Evolutionary conservation across 495 filamentous ascomycete species (phyloP), one percentile per base, ranked within the genome.

Genomic region (Neurospora hispaniola): DNA sequence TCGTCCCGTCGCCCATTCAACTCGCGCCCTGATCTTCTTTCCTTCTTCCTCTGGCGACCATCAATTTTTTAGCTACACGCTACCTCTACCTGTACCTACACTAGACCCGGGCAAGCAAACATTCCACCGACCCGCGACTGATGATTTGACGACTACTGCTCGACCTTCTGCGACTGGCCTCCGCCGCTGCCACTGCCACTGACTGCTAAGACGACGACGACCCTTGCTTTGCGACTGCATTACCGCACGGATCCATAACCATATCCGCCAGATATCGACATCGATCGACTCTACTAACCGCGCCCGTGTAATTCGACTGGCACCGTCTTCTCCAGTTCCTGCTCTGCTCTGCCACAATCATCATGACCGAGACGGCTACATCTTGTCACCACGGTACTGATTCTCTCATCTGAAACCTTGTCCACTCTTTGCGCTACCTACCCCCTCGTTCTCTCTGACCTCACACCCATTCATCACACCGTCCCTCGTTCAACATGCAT

Each of bases 351-450:
- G 38, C 68, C 69, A 72, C 76, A 39, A 93, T 93, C 90, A 90
- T 90, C 77, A 91, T 90, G 79, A 85, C 88, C 76, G 91, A 90
- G 80, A 83, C 89, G 72, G 85, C 90, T 69, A 78, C 54, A 35
- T 66, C 89, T 43, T 83, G 89, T 81, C 83, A 89, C 73, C 87
- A 89, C 81, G 91, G 92, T 93, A 88, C 48, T 69, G 69, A 42
- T 43, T 70, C 71, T 74, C 73, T 72, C 72, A 71, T 73, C 16
- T 74, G 48, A 71, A 20, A 20, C 62, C 66, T 35, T n/a, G 27
- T 42, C 20, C 18, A 59, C 18, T 40, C 72, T 48, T 70, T 40
- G 42, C 41, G 27, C 42, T 66, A 66, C 54, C 27, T 62, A 35
- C 42, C 73, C 73, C 46, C 59, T 75, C 4, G 4, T 38, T 38